Evolutionary conservation across 371 early-diverging fungal species (phyloP), one percentile per base, ranked within the genome.

Genomic region (Entomophthora muscae): DNA sequence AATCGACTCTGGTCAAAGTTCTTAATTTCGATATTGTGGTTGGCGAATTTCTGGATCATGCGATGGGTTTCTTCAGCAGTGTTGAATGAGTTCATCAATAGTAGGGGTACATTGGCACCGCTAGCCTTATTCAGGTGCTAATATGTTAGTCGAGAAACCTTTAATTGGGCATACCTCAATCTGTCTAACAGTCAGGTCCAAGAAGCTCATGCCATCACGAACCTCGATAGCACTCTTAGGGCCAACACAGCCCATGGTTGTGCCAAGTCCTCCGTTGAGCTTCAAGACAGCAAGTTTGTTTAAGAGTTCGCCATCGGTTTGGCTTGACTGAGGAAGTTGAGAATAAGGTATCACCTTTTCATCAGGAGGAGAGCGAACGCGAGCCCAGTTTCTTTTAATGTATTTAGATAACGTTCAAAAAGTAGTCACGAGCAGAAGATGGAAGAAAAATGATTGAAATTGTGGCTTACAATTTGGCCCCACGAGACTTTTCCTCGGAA

Each of bases 71-170:
- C 93, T 27, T 89, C 88, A 70, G 98, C 92, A 0, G 99, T 99
- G 75, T 99, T 99, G 83, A 98, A 99, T 31, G 95, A 95, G 83
- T 99, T 99, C 99, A 99, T 99, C 63, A 98, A 81, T 63, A 99
- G 91, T 57, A 98, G 84, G 10, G 99, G 98, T 31, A 99, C 96
- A 63, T 84, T 83, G 68, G 89, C 90, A 57, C 84, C 83, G 75
- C 91, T 81, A 60, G 81, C 79, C 67, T 83, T 82, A 82, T 98
- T 97, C 64, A 98, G 74, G 71, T 94, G 87, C 88, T 89, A 70
- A 51, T 22, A n/a, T n/a, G n/a, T n/a, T n/a, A n/a, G n/a, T n/a
- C n/a, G n/a, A n/a, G n/a, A n/a, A n/a, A n/a, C n/a, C n/a, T n/a
- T n/a, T n/a, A 65, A 58, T 21, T 23, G 3, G 30, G 62, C 5